Percentiles rank a stretch among this genome's conserved stretches.
These are phyloP conservation scores for Nicotiana noctiflora DNA, from an alignment of 257 asterid species.

Conservation along the genomic window DNA sequence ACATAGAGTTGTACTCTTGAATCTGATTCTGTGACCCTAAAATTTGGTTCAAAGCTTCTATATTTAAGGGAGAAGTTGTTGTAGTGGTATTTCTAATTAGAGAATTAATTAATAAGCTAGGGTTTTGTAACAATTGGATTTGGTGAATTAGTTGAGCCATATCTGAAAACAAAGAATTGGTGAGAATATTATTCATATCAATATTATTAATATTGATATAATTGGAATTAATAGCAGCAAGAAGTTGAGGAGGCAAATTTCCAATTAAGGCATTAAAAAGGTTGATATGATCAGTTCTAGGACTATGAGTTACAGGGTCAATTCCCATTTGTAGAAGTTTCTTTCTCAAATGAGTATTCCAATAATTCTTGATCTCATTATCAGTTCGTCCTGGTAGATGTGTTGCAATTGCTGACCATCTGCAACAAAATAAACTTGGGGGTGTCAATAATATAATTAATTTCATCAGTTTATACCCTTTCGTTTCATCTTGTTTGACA, in stretches of 20 bases:
- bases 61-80: neutral
- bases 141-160: conserved; percentile 19
- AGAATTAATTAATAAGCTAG: neutral
- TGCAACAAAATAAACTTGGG: neutral
- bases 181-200: conserved; percentile 13
- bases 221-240: neutral
- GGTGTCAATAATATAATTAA: neutral
- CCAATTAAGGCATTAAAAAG: conserved; percentile 3
- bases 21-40: neutral
- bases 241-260: conserved; percentile 6
- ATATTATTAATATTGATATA: neutral
- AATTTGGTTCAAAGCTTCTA: neutral
- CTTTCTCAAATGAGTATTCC: conserved; percentile 32
- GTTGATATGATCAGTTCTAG: conserved; percentile 13
- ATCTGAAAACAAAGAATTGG: neutral
- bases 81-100: neutral
- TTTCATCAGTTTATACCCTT: neutral
- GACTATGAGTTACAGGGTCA: conserved; percentile 30
- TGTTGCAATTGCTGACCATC: conserved; percentile 36
- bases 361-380: conserved; percentile 34
- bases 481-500: too few species aligned
- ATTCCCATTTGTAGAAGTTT: conserved; percentile 27
- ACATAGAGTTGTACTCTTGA: neutral
- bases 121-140: neutral
- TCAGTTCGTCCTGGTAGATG: conserved; percentile 33